Evolutionary conservation across 2,329 filamentous ascomycete genomes (phyloP), one percentile per base, ranked within the genome.

Genomic region (Daldinia sp.): DNA sequence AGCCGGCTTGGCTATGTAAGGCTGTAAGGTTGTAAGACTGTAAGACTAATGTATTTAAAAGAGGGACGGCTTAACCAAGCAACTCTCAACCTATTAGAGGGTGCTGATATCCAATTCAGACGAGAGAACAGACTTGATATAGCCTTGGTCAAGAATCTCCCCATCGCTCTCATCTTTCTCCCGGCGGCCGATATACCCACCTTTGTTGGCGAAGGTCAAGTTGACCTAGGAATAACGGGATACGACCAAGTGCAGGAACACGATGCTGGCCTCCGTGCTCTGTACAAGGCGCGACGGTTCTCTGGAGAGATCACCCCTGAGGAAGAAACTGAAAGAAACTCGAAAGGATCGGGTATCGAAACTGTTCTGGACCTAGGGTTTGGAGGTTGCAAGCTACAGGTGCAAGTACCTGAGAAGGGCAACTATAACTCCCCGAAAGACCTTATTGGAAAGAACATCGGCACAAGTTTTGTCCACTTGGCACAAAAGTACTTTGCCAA

Each of bases 151-250:
- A 97, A 98, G 86, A 99, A 99, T 83, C 89, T 96, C 30, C 93
- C 93, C 39, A 93, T 99, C 75, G 96, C 96, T 15, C 92, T 99
- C 68, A 90, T 99, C 78, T 99, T 99, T 85, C 92, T 99, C 28
- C 96, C 96, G 33, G 96, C 95, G 41, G 94, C 94, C 73, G 96
- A 99, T 80, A 99, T 99, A 78, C 96, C 96, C 4, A 97, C 94
- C 42, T 98, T 98, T 78, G 94, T 99, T 54, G 95, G 95, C 64
- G 94, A 98, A 82, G 96, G 96, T 65, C 91, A 91, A 70, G 93
- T 97, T 54, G 94, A 97, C 78, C 86, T 99, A 15, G 96, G 96
- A 70, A 99, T 99, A 78, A 98, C 96, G 0, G 96, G 96, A 57
- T 89, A 89, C 76, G 96, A 99, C 79, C 94, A 97, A 78, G 93